Evolutionary conservation across 2,329 filamentous ascomycete genomes (phyloP).

Genomic region (Biscogniauxia mediterranea): DNA sequence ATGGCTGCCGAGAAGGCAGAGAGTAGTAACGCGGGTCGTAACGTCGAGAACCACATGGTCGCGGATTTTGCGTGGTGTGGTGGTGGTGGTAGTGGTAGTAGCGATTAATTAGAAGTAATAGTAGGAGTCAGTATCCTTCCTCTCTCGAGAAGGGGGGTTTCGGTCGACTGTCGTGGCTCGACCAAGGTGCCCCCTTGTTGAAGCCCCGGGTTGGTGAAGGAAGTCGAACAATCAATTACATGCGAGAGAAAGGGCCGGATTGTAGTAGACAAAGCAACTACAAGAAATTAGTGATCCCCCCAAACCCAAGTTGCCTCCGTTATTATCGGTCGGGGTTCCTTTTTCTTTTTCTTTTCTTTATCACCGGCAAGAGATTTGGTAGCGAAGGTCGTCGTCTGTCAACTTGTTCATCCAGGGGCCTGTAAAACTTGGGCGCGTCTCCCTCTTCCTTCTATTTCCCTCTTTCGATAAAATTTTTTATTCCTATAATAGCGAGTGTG

Average conservation of each 20-base stretch:
- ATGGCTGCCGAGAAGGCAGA: slow-evolving; percentile 43
- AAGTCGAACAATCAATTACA: slow-evolving; percentile 22
- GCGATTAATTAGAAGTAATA: slow-evolving; percentile 14
- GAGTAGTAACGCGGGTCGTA: slow-evolving; percentile 45
- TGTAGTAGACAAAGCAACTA: slow-evolving; percentile 16
- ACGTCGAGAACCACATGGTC: slow-evolving; percentile 48
- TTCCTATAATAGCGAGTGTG: slow-evolving; percentile 15
- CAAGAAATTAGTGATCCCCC: slow-evolving; percentile 5
- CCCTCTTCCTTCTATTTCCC: slow-evolving; percentile 7
- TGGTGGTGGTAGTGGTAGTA: slow-evolving; percentile 3
- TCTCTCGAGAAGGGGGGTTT: slow-evolving; percentile 10
- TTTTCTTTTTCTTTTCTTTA: background rate
- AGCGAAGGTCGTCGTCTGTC: slow-evolving; percentile 16
- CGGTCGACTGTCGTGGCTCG: slow-evolving; percentile 7
- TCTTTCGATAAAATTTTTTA: slow-evolving; percentile 1
- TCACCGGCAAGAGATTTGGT: slow-evolving; percentile 7
- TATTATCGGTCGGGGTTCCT: background rate
- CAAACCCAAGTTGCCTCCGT: background rate
- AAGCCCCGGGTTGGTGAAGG: slow-evolving; percentile 12
- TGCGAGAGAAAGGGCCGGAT: slow-evolving; percentile 6
- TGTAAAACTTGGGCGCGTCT: background rate
- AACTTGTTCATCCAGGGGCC: background rate
- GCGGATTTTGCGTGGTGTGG: slow-evolving; percentile 3
- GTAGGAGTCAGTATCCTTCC: slow-evolving; percentile 6
- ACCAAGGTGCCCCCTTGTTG: slow-evolving; percentile 19